These are phyloP conservation scores for Tanacetum coccineum DNA, from an alignment of 129 eudicot species.

Conservation along the genomic window DNA sequence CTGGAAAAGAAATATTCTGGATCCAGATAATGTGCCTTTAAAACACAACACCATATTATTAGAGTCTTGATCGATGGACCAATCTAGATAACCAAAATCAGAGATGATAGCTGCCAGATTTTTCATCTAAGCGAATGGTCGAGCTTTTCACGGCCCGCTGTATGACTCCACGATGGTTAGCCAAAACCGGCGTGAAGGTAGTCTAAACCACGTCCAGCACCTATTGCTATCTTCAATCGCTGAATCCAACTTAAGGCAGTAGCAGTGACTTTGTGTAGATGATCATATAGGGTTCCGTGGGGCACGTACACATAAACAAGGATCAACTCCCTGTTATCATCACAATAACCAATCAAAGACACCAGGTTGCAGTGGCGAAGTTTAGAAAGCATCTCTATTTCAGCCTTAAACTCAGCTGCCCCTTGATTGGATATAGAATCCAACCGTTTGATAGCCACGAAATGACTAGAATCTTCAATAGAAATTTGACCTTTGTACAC, in stretches of 20 bases:
- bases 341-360: slow-evolving; percentile 24
- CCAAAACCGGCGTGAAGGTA: slow-evolving; percentile 21
- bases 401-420: too few relatives aligned
- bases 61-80: too few relatives aligned
- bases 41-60: neutral
- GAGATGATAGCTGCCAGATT: slow-evolving; percentile 18
- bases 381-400: too few relatives aligned
- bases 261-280: neutral
- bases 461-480: too few relatives aligned
- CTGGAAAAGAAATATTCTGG: slow-evolving; percentile 22
- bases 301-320: slow-evolving; percentile 17
- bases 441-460: too few relatives aligned
- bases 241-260: too few relatives aligned
- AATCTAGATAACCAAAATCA: slow-evolving; percentile 20
- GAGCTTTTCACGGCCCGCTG: slow-evolving; percentile 25
- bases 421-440: too few relatives aligned
- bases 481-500: too few relatives aligned
- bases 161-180: slow-evolving; percentile 13
- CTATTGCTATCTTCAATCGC: too few relatives aligned
- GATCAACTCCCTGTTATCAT: slow-evolving; percentile 17
- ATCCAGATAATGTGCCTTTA: slow-evolving; percentile 34
- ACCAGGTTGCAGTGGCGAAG: slow-evolving; percentile 13
- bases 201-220: slow-evolving; percentile 22
- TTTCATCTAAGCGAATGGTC: slow-evolving; percentile 26
- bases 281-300: slow-evolving; percentile 1